Conservation (phyloP, 257 asterid species). For the Solanum virginianum region DNA sequence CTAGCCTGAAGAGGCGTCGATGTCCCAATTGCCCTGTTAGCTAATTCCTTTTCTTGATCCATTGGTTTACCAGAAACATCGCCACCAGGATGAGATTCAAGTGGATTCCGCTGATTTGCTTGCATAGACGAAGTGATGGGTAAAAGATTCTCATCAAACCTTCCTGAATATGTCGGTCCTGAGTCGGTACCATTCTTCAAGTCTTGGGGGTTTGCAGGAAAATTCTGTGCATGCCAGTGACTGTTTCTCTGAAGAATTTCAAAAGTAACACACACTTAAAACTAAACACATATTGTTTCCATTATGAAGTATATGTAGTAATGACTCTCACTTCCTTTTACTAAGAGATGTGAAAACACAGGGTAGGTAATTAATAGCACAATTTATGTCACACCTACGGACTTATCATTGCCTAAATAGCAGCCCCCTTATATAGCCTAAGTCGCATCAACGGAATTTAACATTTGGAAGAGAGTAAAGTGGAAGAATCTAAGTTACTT, state of each 20-base stretch:
- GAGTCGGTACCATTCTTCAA: background rate
- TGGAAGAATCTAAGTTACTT: background rate
- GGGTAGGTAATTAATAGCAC: background rate
- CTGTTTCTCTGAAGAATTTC: background rate
- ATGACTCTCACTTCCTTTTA: background rate
- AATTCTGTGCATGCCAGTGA: background rate
- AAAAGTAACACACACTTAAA: background rate
- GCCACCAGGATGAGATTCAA: background rate
- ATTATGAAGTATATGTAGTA: background rate
- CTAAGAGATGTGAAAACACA: background rate
- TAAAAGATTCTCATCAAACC: background rate
- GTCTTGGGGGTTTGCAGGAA: background rate
- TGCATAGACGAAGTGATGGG: background rate
- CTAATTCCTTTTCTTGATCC: background rate
- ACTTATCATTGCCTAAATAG: background rate
- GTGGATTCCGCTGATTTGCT: background rate
- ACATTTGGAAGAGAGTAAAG: background rate
- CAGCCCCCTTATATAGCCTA: background rate
- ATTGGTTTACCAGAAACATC: background rate
- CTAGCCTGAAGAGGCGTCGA: background rate
- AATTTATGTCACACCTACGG: background rate
- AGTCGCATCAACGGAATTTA: background rate
- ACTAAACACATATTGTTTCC: background rate
- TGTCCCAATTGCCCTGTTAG: background rate
- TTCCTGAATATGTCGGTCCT: background rate